phyloP scores from a whole-genome alignment of 2,329 filamentous ascomycete species.

The Aureobasidium lini region DNA sequence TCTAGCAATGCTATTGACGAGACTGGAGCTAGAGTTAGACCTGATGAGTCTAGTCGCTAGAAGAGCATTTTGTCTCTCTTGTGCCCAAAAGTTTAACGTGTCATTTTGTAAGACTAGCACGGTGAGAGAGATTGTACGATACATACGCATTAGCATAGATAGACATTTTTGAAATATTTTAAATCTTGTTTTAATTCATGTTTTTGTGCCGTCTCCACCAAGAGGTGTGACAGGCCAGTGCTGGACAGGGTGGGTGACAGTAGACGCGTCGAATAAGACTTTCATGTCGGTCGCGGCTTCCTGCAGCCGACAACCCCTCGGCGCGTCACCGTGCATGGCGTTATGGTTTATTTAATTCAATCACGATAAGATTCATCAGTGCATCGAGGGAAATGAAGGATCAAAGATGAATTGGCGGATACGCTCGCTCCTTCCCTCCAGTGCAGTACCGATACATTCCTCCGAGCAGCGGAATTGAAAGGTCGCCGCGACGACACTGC shows the following conservation, averaged over 20 bases:
- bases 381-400: not conserved
- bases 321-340: slow-evolving; percentile 8
- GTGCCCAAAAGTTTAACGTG: not conserved
- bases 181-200: too few relatives aligned
- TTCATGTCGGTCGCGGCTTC: not conserved
- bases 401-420: not conserved
- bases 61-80: not conserved
- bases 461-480: not conserved
- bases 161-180: not conserved
- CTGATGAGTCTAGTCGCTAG: slow-evolving; percentile 5
- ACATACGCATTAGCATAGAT: not conserved
- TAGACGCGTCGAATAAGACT: too few relatives aligned
- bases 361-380: not conserved
- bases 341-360: not conserved
- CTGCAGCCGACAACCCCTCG: not conserved
- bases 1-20: slow-evolving; percentile 22
- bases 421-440: not conserved
- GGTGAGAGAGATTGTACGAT: not conserved
- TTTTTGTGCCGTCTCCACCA: too few relatives aligned
- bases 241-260: too few relatives aligned
- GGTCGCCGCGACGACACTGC: not conserved
- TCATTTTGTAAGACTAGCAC: slow-evolving; percentile 2
- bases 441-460: not conserved
- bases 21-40: slow-evolving; percentile 25
- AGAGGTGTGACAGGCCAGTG: too few relatives aligned